A percentile compares a stretch with the other conserved stretches of the same genome.
Evolutionary conservation across 768 basidiomycete species (phyloP).

Genomic region (Tylopilus rubrobrunneus): DNA sequence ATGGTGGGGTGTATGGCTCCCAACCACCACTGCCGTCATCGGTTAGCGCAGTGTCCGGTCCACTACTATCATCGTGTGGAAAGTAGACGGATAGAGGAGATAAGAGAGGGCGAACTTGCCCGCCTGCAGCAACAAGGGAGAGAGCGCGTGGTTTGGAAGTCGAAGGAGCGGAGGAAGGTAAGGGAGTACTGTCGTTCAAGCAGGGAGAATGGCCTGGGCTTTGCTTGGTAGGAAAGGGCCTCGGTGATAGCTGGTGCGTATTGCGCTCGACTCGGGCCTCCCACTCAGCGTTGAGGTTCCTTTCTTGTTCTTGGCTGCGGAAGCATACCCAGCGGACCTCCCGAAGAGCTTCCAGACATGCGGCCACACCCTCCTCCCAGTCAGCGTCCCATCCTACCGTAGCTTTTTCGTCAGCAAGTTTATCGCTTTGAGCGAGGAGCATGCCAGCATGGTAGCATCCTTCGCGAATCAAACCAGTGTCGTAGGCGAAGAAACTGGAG

Average conservation of each 20-base stretch:
- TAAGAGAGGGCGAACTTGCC: slow-evolving; percentile 43
- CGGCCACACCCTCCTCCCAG: slow-evolving; percentile 31
- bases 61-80: slow-evolving; percentile 49
- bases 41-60: slow-evolving; percentile 47
- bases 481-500: slow-evolving; percentile 70
- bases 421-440: slow-evolving; percentile 59
- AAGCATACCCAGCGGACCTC: slow-evolving; percentile 83
- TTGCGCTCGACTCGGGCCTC: slow-evolving; percentile 35
- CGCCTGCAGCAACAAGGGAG: slow-evolving; percentile 32
- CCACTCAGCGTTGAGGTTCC: slow-evolving; percentile 51
- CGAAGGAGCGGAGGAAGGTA: slow-evolving; percentile 10
- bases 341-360: slow-evolving; percentile 71
- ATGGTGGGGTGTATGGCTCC: slow-evolving; percentile 62
- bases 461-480: slow-evolving; percentile 81
- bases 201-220: slow-evolving; percentile 29
- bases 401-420: slow-evolving; percentile 23
- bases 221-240: slow-evolving; percentile 21
- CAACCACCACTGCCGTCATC: slow-evolving; percentile 52
- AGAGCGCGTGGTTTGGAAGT: slow-evolving; percentile 18
- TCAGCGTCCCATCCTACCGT: slow-evolving; percentile 25
- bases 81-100: slow-evolving; percentile 41
- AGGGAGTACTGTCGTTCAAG: slow-evolving; percentile 17
- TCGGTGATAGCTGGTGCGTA: slow-evolving; percentile 18
- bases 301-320: slow-evolving; percentile 68
- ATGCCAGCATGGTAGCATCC: slow-evolving; percentile 88